phyloP scores from a whole-genome alignment of 1,139 yeast species.

The Pneumocystis carinii region DNA sequence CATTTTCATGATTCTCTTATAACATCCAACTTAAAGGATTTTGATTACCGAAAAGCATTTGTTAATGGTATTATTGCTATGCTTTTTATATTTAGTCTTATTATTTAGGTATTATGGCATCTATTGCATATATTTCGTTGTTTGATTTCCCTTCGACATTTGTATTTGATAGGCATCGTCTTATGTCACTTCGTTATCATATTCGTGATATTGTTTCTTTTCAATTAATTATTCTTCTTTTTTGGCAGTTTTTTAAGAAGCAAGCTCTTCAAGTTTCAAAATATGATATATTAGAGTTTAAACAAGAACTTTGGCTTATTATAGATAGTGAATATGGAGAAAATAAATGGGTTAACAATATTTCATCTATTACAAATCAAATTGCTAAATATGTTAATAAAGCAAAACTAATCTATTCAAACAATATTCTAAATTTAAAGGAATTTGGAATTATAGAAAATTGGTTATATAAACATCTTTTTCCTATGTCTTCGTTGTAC shows the following conservation, averaged over 20 bases:
- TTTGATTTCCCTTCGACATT: conserved; percentile 66
- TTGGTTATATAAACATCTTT: not conserved
- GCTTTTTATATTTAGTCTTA: conserved; percentile 40
- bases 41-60: conserved; percentile 14
- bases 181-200: conserved; percentile 37
- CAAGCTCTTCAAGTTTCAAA: not conserved
- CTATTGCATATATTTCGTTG: conserved; percentile 34
- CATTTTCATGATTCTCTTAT: conserved; percentile 16
- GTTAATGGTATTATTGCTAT: conserved; percentile 14
- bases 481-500: not conserved
- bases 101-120: conserved; percentile 53
- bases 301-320: not conserved
- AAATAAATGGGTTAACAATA: not conserved
- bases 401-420: not conserved
- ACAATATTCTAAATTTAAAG: not conserved
- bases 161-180: conserved; percentile 75
- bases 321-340: not conserved
- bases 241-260: not conserved
- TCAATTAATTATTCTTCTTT: not conserved
- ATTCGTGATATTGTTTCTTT: conserved; percentile 2
- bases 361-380: not conserved
- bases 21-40: conserved; percentile 1
- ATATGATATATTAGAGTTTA: not conserved
- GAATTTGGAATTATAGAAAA: not conserved
- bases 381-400: not conserved